phyloP scores from a whole-genome alignment of 106 monocot genomes.

The Dendrobium huoshanense region DNA sequence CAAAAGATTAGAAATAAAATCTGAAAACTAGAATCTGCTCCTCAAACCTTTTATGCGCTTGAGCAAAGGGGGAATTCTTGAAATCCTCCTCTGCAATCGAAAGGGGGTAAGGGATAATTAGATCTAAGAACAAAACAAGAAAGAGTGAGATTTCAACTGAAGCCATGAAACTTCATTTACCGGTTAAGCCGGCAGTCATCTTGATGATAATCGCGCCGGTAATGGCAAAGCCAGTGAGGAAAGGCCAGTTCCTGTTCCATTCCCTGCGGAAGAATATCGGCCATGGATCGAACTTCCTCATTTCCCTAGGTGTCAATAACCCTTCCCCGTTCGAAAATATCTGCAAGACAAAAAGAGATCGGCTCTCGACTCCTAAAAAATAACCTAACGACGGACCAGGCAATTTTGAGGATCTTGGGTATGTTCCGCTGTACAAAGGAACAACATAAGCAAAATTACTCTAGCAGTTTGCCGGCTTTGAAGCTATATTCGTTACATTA shows the following conservation, averaged over 20 bases:
- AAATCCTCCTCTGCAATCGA: slow-evolving; percentile 66
- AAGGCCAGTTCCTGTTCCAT: slow-evolving; percentile 77
- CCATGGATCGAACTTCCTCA: slow-evolving; percentile 91
- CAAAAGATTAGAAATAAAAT: neutral
- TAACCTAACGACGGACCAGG: neutral
- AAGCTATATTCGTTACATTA: too few species aligned
- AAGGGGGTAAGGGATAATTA: neutral
- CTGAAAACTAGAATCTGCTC: neutral
- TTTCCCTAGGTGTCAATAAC: slow-evolving; percentile 7
- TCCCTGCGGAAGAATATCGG: slow-evolving; percentile 90
- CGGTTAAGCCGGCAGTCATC: slow-evolving; percentile 60
- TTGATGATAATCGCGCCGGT: slow-evolving; percentile 79
- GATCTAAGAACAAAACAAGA: neutral
- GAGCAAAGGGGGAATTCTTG: slow-evolving; percentile 76
- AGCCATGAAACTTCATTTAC: slow-evolving; percentile 14
- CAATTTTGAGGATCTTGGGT: neutral
- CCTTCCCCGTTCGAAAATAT: neutral
- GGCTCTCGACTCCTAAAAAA: neutral
- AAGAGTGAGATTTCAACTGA: neutral
- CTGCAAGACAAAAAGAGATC: neutral
- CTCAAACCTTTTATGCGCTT: slow-evolving; percentile 50
- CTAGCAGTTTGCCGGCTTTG: too few species aligned
- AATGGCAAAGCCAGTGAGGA: slow-evolving; percentile 83
- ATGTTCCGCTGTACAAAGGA: neutral
- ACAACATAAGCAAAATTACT: neutral